Base-by-base conservation (phyloP, 768 basidiomycete species). In the Paxillus ammoniavirescens region DNA sequence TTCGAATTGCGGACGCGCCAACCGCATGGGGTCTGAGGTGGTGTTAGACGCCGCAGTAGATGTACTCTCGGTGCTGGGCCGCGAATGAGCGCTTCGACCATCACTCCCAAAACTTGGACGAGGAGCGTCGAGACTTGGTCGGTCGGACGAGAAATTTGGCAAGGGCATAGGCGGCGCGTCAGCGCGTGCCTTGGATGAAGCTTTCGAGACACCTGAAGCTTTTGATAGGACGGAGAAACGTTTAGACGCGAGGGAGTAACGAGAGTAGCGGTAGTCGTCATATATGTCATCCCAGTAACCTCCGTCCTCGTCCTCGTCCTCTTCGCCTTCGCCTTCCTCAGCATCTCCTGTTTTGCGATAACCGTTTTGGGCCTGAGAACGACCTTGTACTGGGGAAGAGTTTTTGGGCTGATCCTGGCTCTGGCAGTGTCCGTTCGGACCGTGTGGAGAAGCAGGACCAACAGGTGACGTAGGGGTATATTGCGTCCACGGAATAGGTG, bases 221-320 rank as follows among this genome's bases (percentile, higher is more conserved):
- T 63, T 69, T 5, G 67, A 67, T 13, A 44, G 5, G 37, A 49
- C 13, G 2, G 67, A 69, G 40, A 60, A 53, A 21, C 61, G 59
- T 52, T 63, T 64, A 46, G 74, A 74, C 1, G 74, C 74, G 51
- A 82, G 72, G 0, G 85, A 87, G 49, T 76, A 77, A 5, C 83
- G 73, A 17, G 87, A 87, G 57, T 89, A 89, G 21, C 86, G 78
- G 64, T 91, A 91, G 55, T 89, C 81, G 65, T 91, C 89, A 57
- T 91, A 91, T 47, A 91, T 89, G 58, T 89, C 86, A 49, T 89
- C 88, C 82, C 87, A 89, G 50, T 85, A 72, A 41, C 56, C 69
- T 9, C 68, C 69, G 31, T 71, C 71, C 30, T 67, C 70, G 14
- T 62, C 63, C 5, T 63, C 63, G 0, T 54, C 62, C 10, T 42